Base-by-base conservation (phyloP, 2,329 filamentous ascomycete genomes). In the Aureobasidium sp. region DNA sequence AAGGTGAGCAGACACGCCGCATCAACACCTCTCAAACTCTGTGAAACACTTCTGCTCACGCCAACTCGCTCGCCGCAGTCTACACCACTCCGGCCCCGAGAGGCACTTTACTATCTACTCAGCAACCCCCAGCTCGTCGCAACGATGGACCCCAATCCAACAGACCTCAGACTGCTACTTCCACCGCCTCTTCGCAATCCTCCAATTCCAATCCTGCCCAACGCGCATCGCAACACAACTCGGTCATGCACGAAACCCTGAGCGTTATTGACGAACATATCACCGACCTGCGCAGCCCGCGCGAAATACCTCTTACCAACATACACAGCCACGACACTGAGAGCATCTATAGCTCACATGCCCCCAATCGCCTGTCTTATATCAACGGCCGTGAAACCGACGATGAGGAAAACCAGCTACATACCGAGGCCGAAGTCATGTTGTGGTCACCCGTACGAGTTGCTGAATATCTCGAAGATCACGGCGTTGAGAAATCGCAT, bases 211-310 rank as follows among this genome's bases (percentile, higher is more conserved):
- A 29, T 10, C 57, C 47, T 7, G 27, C 57, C 12, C 57, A 60
- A 34, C 57, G 57, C 46, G 53, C 62, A 4, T 65, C 63, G 75
- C 78, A 53, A 32, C 60, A 78, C 60, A 89, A 86, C 71, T 88
- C 90, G 12, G 92, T 97, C 55, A 88, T 97, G 79, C 92, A 92
- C 72, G 92, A 97, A 73, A 97, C 93, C 0, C 78, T 97, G 57
- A 96, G 92, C 70, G 93, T 97, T 63, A 97, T 97, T 69, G 88
- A 97, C 73, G 93, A 97, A 75, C 93, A 97, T 72, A 96, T 97
- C 68, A 96, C 91, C 46, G 89, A 96, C 72, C 84, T 97, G 77
- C 83, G 81, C 71, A 84, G 81, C 6, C 83, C 83, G 60, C 80
- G 83, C 27, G 82, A 84, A 65, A 81, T 79, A 69, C 82, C 84